These are phyloP conservation scores for Beauveria caledonica DNA, from an alignment of 2,329 filamentous ascomycete genomes.

Conservation along the genomic window DNA sequence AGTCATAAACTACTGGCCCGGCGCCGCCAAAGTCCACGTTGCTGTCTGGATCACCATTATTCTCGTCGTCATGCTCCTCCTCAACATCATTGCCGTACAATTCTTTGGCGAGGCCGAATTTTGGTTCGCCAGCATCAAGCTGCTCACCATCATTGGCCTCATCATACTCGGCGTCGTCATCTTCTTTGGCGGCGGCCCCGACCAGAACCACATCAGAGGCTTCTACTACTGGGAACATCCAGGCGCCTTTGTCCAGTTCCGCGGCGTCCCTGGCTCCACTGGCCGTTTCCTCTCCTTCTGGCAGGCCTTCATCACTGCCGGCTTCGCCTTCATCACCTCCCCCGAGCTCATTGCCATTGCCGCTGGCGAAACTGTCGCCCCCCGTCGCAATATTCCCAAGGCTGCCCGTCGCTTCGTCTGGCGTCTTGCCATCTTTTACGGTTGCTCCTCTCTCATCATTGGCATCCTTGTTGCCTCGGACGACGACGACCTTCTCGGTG, in stretches of 20 bases:
- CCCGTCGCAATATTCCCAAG: constrained; percentile 58
- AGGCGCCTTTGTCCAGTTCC: constrained; percentile 38
- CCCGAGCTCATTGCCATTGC: constrained; percentile 57
- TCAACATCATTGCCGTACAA: constrained; percentile 49
- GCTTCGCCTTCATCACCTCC: constrained; percentile 54
- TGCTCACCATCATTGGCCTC: constrained; percentile 49
- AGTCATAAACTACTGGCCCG: constrained; percentile 51
- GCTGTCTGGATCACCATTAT: constrained; percentile 54
- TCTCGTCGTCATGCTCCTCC: constrained; percentile 41
- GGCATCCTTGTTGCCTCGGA: constrained; percentile 58
- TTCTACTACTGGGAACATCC: constrained; percentile 43
- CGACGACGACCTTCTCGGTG: constrained; percentile 50
- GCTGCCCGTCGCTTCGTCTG: constrained; percentile 53
- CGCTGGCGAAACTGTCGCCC: constrained; percentile 56
- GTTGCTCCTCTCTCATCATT: constrained; percentile 52
- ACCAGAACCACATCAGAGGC: constrained; percentile 38
- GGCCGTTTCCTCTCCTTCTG: constrained; percentile 48
- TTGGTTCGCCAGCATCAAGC: constrained; percentile 52
- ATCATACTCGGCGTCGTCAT: constrained; percentile 49
- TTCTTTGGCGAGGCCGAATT: constrained; percentile 56
- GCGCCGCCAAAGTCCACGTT: constrained; percentile 38
- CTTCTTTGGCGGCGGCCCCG: constrained; percentile 47
- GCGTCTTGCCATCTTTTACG: constrained; percentile 56
- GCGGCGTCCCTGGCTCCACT: constrained; percentile 42
- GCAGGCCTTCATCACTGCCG: constrained; percentile 47